Base-by-base conservation (phyloP, 805 yeast genomes). In the Saccharomyces mikatae region DNA sequence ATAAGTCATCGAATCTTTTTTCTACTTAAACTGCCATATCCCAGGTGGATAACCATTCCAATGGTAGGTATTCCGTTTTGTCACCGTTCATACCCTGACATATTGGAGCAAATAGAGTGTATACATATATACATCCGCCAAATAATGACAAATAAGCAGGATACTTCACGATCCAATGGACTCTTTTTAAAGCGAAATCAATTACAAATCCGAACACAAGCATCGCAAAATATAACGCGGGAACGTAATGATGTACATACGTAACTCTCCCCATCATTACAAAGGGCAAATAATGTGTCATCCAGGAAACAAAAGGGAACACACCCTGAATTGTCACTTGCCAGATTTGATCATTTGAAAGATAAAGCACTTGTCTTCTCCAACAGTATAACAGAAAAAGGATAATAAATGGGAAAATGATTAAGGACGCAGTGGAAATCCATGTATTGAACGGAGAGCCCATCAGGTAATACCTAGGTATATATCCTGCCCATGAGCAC, bases 261-360 rank as follows among this genome's bases (percentile, higher is more conserved):
- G 96, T 90, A 54, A 94, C 97, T 76, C 99, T 87, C 11, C 95
- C 90, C 99, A 92, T 92, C 56, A 89, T 72, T 31, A 86, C 81
- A 72, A 92, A 92, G 32, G 99, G 98, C 64, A 87, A 67, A 71
- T 77, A 92, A 72, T 92, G 97, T 64, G 89, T 76, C 47, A 83
- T 77, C 97, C 97, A 92, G 10, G 96, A 96, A 46, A 88, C 66
- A 74, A 91, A 86, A 27, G 98, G 97, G 62, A 87, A 82, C 32
- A 87, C 65, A 53, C 96, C 96, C 44, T 87, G 87, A 72, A 81
- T 74, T 14, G 78, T 60, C 57, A 76, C 75, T 53, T 62, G 69
- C 71, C 72, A 79, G 46, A 77, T 62, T 41, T 69, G 68, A 30
- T 59, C 71, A 54, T 64, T 71, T 58, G 75, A 74, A 72, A 81